Evolutionary conservation across 495 filamentous ascomycete species (phyloP).

Genomic region (Penicillium nucicola): DNA sequence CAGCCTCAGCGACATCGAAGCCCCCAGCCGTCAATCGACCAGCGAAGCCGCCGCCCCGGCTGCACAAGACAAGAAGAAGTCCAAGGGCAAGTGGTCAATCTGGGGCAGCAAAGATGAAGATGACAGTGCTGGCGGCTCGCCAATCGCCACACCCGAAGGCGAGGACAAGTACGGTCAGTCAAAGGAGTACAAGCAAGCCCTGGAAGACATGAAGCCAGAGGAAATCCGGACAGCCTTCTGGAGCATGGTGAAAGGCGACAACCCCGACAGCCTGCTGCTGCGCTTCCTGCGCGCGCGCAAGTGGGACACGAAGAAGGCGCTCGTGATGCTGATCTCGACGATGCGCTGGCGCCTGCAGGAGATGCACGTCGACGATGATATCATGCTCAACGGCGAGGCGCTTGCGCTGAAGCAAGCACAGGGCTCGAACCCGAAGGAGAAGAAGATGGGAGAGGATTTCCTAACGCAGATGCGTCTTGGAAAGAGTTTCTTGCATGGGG

Average conservation of each 20-base stretch:
- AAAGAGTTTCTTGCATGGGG: constrained; percentile 92
- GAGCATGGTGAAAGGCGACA: constrained; percentile 94
- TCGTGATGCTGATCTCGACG: constrained; percentile 91
- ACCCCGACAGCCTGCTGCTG: constrained; percentile 84
- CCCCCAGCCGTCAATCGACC: constrained; percentile 2
- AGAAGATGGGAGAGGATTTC: constrained; percentile 77
- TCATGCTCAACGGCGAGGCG: constrained; percentile 77
- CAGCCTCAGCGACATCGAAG: constrained; percentile 28
- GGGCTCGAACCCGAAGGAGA: constrained; percentile 49
- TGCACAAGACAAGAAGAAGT: constrained; percentile 56
- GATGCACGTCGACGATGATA: constrained; percentile 80
- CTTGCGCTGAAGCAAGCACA: constrained; percentile 58
- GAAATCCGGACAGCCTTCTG: constrained; percentile 81
- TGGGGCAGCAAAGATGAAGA: constrained; percentile 53
- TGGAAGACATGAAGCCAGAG: constrained; percentile 72
- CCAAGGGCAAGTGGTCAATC: constrained; percentile 62
- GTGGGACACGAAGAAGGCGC: constrained; percentile 90
- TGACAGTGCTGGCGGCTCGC: constrained; percentile 32
- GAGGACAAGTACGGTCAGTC: constrained; percentile 93
- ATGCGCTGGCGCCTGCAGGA: constrained; percentile 86
- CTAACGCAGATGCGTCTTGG: constrained; percentile 80
- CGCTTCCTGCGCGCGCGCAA: constrained; percentile 91
- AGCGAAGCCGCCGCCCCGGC: constrained; percentile 22
- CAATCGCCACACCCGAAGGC: constrained; percentile 47
- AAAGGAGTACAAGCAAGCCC: constrained; percentile 77